Evolutionary conservation across 1,284 basidiomycete species (phyloP), one percentile per base, ranked within the genome.

Genomic region (Ustilago trichophora): DNA sequence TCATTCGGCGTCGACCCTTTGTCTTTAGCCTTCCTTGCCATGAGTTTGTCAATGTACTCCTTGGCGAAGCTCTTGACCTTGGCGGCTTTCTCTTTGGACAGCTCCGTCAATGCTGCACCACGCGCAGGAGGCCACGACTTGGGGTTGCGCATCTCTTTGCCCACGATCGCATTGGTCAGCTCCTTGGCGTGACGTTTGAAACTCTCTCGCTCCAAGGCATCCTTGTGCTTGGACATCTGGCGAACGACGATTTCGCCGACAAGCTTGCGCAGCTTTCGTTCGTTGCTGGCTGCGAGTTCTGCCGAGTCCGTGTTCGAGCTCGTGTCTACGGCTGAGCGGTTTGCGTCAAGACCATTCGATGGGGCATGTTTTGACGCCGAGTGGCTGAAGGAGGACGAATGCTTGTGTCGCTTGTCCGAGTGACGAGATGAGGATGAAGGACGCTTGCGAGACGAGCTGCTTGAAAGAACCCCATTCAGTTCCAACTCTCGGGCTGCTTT

Each of bases 161-260:
- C 90, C 15, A 89, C 86, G 47, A 98, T 89, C 27, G 91, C 81
- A 56, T 89, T 85, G 0, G 93, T 91, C 54, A 92, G 84, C 89
- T 98, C 92, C 79, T 93, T 93, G 6, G 96, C 95, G 78, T 96
- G 89, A 77, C 89, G 90, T 85, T 99, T 98, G 86, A 98, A 98
- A 47, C 86, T 83, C 5, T 96, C 93, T 52, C 88, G 87, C 52
- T 91, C 89, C 83, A 98, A 86, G 55, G 88, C 84, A 53, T 89
- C 86, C 68, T 88, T 87, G 81, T 96, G 89, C 83, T 93, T 95
- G 47, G 89, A 91, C 91, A 98, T 92, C 59, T 86, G 88, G 79
- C 88, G 89, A 33, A 98, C 95, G 25, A 98, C 94, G 2, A 96
- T 86, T 13, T 89, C 88, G 19, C 93, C 91, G 8, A 98, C 88